A percentile compares a stretch with the other conserved stretches of the same genome.
These are phyloP conservation scores for Botryosphaeria agaves DNA, from an alignment of 2,329 filamentous ascomycete species.

Conservation along the genomic window DNA sequence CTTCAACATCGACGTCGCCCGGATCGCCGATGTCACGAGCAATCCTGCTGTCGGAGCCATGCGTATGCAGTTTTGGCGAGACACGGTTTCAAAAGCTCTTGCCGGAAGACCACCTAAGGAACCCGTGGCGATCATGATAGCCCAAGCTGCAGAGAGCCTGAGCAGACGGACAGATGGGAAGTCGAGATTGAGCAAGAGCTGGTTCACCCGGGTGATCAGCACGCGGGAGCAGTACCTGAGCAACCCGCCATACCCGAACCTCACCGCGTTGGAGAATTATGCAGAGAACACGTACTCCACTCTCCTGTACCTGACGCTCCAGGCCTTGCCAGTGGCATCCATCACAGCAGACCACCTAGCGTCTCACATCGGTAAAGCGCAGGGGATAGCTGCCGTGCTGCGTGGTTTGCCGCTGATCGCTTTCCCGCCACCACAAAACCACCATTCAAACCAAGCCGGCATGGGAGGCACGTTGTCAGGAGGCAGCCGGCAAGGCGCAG, in stretches of 20 bases:
- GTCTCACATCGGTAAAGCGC: conserved; percentile 87
- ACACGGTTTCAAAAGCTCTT: conserved; percentile 64
- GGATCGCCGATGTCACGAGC: conserved; percentile 77
- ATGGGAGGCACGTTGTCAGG: conserved; percentile 20
- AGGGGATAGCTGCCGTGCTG: conserved; percentile 73
- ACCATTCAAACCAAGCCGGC: conserved; percentile 33
- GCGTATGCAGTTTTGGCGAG: conserved; percentile 91
- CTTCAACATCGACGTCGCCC: conserved; percentile 81
- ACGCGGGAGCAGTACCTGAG: conserved; percentile 69
- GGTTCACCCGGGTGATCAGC: conserved; percentile 54
- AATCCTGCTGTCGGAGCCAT: conserved; percentile 74
- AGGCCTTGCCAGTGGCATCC: conserved; percentile 60
- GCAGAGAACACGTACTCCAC: conserved; percentile 92
- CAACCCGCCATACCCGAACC: conserved; percentile 60
- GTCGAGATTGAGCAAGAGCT: conserved; percentile 34
- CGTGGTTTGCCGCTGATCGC: conserved; percentile 79
- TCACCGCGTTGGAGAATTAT: conserved; percentile 67
- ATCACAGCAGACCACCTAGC: conserved; percentile 83
- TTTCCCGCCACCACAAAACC: conserved; percentile 46
- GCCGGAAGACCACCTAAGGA: conserved; percentile 69
- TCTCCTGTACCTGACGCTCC: conserved; percentile 73
- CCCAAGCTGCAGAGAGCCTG: conserved; percentile 49
- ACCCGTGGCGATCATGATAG: conserved; percentile 72
- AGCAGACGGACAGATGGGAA: conserved; percentile 26
- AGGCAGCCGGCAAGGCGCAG: conserved; percentile 36